These are phyloP conservation scores for Rhododendron ovatum DNA, from an alignment of 148 eudicot genomes.

Conservation along the genomic window DNA sequence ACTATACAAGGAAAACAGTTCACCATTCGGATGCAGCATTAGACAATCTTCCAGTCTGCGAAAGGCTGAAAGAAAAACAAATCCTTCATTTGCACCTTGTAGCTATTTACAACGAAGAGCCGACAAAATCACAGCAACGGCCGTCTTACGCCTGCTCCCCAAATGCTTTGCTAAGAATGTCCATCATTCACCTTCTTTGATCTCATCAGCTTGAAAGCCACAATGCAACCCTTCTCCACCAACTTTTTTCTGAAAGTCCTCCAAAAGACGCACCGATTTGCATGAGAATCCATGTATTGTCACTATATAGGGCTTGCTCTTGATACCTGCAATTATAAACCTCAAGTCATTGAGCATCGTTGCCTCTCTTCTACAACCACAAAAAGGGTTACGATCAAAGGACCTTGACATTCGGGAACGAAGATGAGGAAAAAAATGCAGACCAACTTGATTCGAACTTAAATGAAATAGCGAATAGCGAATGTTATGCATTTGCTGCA, in stretches of 20 bases:
- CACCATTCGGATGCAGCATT: not conserved
- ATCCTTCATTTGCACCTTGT: too few species aligned
- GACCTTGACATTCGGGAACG: not conserved
- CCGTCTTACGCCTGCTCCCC: conserved; percentile 17
- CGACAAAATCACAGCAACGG: conserved; percentile 3
- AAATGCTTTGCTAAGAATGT: conserved; percentile 3
- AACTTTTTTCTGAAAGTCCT: not conserved
- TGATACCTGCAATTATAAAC: conserved; percentile 29
- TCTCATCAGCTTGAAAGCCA: not conserved
- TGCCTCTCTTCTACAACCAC: not conserved
- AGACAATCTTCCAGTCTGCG: too few species aligned
- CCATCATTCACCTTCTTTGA: not conserved
- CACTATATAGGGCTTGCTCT: conserved; percentile 49
- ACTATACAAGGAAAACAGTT: not conserved
- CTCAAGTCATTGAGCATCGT: not conserved
- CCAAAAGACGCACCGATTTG: not conserved
- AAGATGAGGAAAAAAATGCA: not conserved
- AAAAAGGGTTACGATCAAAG: not conserved
- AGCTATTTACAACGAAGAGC: not conserved
- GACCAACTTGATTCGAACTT: not conserved
- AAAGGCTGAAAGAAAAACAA: not conserved
- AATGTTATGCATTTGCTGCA: not conserved
- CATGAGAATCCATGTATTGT: not conserved
- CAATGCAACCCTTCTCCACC: conserved; percentile 3
- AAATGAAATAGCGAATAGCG: not conserved